Base-by-base conservation (phyloP, 257 asterid genomes). In the Primulina eburnea region DNA sequence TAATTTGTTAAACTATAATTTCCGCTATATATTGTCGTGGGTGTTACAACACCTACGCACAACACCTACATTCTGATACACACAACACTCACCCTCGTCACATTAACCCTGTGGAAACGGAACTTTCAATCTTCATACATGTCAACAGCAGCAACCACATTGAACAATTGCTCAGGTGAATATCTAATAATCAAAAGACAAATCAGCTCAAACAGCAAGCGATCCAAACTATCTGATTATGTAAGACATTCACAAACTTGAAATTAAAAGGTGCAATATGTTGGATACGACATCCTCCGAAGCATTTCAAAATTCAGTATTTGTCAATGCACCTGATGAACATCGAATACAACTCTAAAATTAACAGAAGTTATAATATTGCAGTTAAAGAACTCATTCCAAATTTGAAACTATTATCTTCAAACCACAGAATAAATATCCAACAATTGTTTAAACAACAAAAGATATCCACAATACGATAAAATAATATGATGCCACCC, bases 91-190 rank as follows among this genome's bases (percentile, higher is more conserved):
- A n/a, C n/a, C n/a, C n/a, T n/a, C n/a, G n/a, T n/a, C n/a, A n/a
- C n/a, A n/a, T n/a, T n/a, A n/a, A n/a, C n/a, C n/a, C n/a, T n/a
- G n/a, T n/a, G n/a, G n/a, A n/a, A n/a, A n/a, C n/a, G n/a, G n/a
- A n/a, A n/a, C n/a, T n/a, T n/a, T n/a, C n/a, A n/a, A n/a, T n/a
- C 98, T 82, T 89, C 90, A 75, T 94, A 94, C 86, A 94, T 69
- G 81, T 94, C 98, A 70, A 91, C 99, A 79, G 92, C 98, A 82
- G 98, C 95, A 84, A 89, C 99, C 79, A 94, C 99, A 76, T 96
- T 80, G 87, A 85, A 94, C 81, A 94, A 75, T 71, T 94, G 99
- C 80, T 94, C 97, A 17, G 95, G 96, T 34, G 97, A 82, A 81
- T 94, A 94, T 69, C 99, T 94, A 87, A 76, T 65, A 74, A 68